Evolutionary conservation across 345 rosid genomes (phyloP).

Genomic region (Arabis hirsuta): DNA sequence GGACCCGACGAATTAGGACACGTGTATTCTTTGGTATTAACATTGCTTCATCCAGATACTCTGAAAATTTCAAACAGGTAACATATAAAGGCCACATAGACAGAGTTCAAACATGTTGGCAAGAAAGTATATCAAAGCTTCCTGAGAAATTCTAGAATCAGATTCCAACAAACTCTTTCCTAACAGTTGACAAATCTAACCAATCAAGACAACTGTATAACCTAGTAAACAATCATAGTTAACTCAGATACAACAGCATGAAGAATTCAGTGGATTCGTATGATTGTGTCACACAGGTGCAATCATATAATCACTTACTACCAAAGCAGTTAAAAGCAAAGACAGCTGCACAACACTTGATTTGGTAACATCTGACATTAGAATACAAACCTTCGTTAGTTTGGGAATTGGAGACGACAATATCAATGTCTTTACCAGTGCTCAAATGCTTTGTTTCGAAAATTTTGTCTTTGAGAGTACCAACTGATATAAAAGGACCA

Average conservation of each 20-base stretch:
- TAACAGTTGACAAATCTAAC: conserved; percentile 1
- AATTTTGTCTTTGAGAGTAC: conserved; percentile 97
- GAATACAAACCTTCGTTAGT: conserved; percentile 96
- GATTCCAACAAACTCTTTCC: conserved; percentile 1
- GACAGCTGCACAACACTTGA: conserved; percentile 1
- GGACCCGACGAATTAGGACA: conserved; percentile 96
- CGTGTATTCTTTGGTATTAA: conserved; percentile 97
- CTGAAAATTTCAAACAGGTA: conserved; percentile 73
- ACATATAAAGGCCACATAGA: conserved; percentile 29
- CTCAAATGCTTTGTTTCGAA: conserved; percentile 99
- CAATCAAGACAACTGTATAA: neutral
- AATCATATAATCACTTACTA: conserved; percentile 5
- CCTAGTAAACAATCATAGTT: neutral
- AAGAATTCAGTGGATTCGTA: neutral
- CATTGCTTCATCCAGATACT: conserved; percentile 93
- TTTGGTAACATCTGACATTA: neutral
- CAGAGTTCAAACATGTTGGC: conserved; percentile 1
- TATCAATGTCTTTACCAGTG: conserved; percentile 97
- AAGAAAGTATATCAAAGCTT: conserved; percentile 15
- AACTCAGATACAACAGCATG: conserved; percentile 1
- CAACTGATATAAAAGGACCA: conserved; percentile 96
- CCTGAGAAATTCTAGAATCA: conserved; percentile 10
- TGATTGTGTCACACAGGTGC: conserved; percentile 9
- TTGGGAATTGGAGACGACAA: conserved; percentile 97
- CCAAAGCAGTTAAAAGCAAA: neutral